Evolutionary conservation across 805 yeast genomes (phyloP), one percentile per base, ranked within the genome.

Genomic region (Kuraishia cidri): DNA sequence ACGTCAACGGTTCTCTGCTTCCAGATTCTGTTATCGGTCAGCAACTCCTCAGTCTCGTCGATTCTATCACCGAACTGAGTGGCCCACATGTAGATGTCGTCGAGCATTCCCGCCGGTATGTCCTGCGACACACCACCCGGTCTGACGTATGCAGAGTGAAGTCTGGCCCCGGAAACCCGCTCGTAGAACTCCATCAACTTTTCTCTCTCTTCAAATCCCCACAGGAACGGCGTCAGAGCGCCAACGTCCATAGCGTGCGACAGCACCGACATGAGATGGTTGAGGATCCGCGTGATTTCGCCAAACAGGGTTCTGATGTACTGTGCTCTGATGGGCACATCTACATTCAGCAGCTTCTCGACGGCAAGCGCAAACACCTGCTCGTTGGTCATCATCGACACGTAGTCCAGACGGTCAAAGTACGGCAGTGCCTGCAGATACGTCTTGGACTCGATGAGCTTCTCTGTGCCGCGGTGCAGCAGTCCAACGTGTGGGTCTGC

Each of bases 161-260:
- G 68, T 62, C 95, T 75, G 13, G 95, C 94, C 41, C 95, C 95
- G 24, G 85, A 75, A 20, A 84, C 94, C 52, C 94, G 73, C 63
- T 84, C 95, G 56, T 84, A 84, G 53, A 83, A 84, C 60, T 84
- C 95, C 94, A 84, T 84, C 50, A 84, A 69, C 63, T 85, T 85
- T 60, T 84, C 95, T 60, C 95, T 76, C 62, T 84, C 95, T 64
- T 84, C 95, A 58, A 85, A 81, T 39, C 94, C 94, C 95, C 95
- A 84, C 59, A 84, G 65, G 69, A 84, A 85, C 30, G 95, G 95
- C 20, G 95, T 85, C 57, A 84, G 69, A 15, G 94, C 95, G 64
- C 95, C 95, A 37, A 85, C 94, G 65, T 84, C 95, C 94, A 84
- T 84, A 44, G 90, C 87, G 59, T 85, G 94, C 31, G 94, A 75